Conservation (phyloP, 441 rosid species). For the Viola pubescens region DNA sequence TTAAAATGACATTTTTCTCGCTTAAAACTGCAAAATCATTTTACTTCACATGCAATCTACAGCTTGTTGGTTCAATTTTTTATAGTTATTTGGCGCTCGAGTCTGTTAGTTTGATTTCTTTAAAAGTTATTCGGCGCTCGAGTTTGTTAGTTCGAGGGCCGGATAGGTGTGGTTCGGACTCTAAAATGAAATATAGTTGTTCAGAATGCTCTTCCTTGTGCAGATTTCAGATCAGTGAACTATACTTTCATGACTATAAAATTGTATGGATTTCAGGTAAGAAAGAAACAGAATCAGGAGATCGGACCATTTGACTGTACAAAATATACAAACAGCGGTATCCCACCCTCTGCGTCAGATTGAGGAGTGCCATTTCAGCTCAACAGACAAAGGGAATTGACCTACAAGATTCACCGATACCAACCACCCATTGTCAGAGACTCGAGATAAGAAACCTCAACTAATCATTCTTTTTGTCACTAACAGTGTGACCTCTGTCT, state of each 20-base stretch:
- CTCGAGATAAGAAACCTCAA: conserved; percentile 22
- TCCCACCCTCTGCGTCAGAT: conserved; percentile 31
- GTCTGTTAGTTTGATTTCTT: too few species aligned
- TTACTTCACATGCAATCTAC: background rate
- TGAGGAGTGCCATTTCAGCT: conserved; percentile 15
- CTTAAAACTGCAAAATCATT: background rate
- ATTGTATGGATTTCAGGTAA: conserved; percentile 48
- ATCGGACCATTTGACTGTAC: conserved; percentile 95
- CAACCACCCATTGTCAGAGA: conserved; percentile 20
- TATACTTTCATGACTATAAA: background rate
- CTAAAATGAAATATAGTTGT: background rate
- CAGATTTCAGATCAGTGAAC: background rate
- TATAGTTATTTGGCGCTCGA: background rate
- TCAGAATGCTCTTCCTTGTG: background rate
- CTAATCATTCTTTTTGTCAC: conserved; percentile 31
- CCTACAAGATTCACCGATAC: conserved; percentile 47
- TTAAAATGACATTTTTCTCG: conserved; percentile 4
- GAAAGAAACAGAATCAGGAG: conserved; percentile 53
- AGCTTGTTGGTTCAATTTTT: background rate
- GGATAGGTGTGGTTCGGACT: too few species aligned
- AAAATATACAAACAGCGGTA: conserved; percentile 45
- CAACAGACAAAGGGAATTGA: conserved; percentile 7
- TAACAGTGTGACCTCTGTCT: background rate
- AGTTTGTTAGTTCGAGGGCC: too few species aligned
- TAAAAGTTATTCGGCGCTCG: too few species aligned